Conservation (phyloP, 257 asterid genomes). For the Ligustrum vulgare region DNA sequence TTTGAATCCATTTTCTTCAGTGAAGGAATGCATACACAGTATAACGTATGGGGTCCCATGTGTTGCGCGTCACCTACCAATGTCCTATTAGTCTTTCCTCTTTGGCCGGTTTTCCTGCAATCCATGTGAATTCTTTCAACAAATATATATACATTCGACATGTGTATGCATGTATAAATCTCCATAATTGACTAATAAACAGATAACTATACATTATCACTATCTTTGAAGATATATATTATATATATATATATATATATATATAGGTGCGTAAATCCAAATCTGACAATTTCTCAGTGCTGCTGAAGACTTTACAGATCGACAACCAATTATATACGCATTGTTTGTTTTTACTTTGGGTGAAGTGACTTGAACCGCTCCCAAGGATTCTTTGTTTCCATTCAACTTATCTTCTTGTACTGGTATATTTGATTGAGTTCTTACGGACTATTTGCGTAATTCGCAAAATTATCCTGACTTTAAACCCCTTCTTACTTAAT, state of each 20-base stretch:
- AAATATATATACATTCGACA: not conserved
- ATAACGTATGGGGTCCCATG: slow-evolving; percentile 11
- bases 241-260: too few species aligned
- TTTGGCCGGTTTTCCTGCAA: slow-evolving; percentile 13
- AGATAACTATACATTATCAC: not conserved
- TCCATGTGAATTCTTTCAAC: slow-evolving; percentile 18
- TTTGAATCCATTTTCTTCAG: not conserved
- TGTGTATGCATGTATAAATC: not conserved
- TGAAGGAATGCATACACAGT: not conserved
- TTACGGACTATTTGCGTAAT: not conserved
- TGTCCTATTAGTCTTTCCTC: not conserved
- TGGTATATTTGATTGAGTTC: not conserved
- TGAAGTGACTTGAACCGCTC: not conserved
- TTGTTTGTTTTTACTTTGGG: not conserved
- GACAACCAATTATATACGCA: not conserved
- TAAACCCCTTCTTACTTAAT: too few species aligned
- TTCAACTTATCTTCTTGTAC: too few species aligned
- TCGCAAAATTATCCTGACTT: too few species aligned
- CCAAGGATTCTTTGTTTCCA: not conserved
- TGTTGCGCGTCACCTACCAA: slow-evolving; percentile 7
- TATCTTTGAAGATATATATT: not conserved
- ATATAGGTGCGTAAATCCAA: too few species aligned
- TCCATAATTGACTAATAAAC: slow-evolving; percentile 1
- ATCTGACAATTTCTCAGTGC: not conserved
- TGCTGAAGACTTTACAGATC: not conserved